phyloP scores from a whole-genome alignment of 2,329 filamentous ascomycete genomes.

The Diaporthe longicolla region DNA sequence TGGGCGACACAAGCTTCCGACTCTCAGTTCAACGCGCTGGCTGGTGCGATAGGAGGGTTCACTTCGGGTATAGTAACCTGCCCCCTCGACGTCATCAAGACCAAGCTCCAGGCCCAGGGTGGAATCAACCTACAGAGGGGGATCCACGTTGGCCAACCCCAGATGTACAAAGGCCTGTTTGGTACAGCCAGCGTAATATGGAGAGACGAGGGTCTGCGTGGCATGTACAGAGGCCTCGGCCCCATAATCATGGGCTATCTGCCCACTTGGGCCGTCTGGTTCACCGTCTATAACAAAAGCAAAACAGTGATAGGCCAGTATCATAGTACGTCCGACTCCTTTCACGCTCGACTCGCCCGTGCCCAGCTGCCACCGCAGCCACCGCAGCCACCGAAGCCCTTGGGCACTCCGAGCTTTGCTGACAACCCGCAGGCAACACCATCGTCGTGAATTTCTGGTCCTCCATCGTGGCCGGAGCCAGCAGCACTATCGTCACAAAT shows the following conservation, averaged over 20 bases:
- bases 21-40: constrained; percentile 83
- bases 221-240: constrained; percentile 92
- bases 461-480: constrained; percentile 90
- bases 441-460: constrained; percentile 88
- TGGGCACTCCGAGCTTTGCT: constrained; percentile 43
- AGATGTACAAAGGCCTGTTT: constrained; percentile 86
- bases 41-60: constrained; percentile 90
- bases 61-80: constrained; percentile 96
- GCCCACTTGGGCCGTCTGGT: constrained; percentile 98
- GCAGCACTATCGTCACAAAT: constrained; percentile 94
- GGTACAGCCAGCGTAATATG: constrained; percentile 91
- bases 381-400: not conserved
- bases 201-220: constrained; percentile 87
- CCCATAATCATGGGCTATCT: constrained; percentile 96
- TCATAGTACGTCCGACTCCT: constrained; percentile 65
- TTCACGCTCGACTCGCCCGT: not conserved
- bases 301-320: constrained; percentile 80
- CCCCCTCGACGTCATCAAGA: constrained; percentile 98
- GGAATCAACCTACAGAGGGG: constrained; percentile 75
- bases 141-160: constrained; percentile 63
- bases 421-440: constrained; percentile 72
- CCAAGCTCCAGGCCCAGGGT: constrained; percentile 95
- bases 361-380: not conserved
- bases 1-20: constrained; percentile 71
- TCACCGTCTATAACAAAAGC: constrained; percentile 94